Percentiles rank a stretch among this genome's conserved stretches.
Conservation (phyloP, 306 rosid species). For the Senna tora region DNA sequence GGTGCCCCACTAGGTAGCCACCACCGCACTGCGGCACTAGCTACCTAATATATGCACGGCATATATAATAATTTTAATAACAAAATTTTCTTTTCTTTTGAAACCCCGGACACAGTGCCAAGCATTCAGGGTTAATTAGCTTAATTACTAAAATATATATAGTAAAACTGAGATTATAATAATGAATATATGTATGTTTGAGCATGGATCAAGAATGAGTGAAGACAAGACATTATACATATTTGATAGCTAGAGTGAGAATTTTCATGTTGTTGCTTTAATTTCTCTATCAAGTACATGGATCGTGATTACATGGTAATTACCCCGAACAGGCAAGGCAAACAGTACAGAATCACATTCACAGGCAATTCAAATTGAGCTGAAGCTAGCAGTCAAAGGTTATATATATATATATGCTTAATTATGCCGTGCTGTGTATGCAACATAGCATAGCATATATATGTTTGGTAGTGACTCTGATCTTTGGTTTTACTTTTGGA, state of each 20-base stretch:
- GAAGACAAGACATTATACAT: neutral
- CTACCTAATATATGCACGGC: too few species aligned
- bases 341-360: too few species aligned
- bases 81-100: constrained; percentile 14
- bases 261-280: too few species aligned
- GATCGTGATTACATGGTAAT: neutral
- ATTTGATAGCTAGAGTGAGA: too few species aligned
- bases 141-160: neutral
- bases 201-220: too few species aligned
- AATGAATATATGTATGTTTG: too few species aligned
- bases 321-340: neutral
- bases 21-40: too few species aligned
- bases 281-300: too few species aligned
- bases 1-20: too few species aligned
- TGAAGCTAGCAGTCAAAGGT: neutral
- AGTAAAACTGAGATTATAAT: neutral
- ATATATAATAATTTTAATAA: too few species aligned
- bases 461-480: constrained; percentile 3
- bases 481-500: constrained; percentile 19
- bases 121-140: neutral
- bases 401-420: too few species aligned
- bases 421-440: constrained; percentile 2
- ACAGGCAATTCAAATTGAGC: neutral
- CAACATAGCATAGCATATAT: too few species aligned
- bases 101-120: neutral